These are phyloP conservation scores for Entonaema liquescens DNA, from an alignment of 495 filamentous ascomycete genomes.

Conservation along the genomic window DNA sequence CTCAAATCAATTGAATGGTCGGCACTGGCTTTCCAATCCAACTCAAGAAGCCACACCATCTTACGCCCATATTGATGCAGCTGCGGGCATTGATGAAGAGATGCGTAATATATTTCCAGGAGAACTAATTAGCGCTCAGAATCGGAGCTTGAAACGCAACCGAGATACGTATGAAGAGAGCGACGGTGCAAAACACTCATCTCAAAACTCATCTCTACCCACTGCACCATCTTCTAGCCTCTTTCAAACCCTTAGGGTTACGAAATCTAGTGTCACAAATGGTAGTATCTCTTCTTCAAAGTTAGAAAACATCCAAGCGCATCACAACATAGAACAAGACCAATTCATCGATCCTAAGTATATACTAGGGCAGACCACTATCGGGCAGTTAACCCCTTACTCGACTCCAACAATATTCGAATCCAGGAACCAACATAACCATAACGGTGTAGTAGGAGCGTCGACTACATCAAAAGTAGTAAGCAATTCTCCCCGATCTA, in stretches of 20 bases:
- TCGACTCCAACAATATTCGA: slow-evolving; percentile 2
- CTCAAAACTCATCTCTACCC: slow-evolving; percentile 1
- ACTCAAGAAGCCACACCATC: background rate
- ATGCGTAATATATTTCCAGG: background rate
- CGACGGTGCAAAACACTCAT: background rate
- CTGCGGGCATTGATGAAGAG: background rate
- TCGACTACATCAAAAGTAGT: background rate
- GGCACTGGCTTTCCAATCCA: background rate
- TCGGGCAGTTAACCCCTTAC: slow-evolving; percentile 20
- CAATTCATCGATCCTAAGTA: slow-evolving; percentile 6
- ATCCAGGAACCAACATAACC: background rate
- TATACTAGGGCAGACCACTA: slow-evolving; percentile 5
- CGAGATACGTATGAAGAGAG: slow-evolving; percentile 9
- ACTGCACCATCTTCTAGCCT: slow-evolving; percentile 19
- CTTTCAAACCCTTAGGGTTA: slow-evolving; percentile 27
- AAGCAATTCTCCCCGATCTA: background rate
- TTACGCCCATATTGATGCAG: background rate
- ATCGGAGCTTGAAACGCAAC: slow-evolving; percentile 17
- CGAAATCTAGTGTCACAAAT: slow-evolving; percentile 15
- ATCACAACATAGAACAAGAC: background rate
- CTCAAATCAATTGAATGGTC: background rate
- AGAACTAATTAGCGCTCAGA: background rate
- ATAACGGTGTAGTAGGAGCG: background rate
- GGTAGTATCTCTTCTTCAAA: background rate
- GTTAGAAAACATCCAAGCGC: background rate